Base-by-base conservation (phyloP, 768 basidiomycete genomes). In the Heimioporus sp. region DNA sequence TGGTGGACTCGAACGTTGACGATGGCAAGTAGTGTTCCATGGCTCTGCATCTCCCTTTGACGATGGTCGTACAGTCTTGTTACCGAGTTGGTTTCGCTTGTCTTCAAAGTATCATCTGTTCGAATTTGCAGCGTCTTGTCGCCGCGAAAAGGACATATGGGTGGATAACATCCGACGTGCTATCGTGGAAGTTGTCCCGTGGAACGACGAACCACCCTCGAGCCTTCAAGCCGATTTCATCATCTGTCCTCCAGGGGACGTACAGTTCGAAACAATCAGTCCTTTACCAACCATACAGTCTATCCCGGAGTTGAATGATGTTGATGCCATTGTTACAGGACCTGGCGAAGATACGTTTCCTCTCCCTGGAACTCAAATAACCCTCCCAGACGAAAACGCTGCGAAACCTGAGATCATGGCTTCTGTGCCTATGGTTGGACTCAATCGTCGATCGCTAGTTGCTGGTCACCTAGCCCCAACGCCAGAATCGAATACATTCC, bases 141-240 rank as follows among this genome's bases (percentile, higher is more conserved):
- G 73, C 61, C 78, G 75, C 34, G 96, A 98, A 71, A 95, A 92
- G 72, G 80, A 83, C 24, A 74, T 88, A n/a, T 98, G 96, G 96
- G 72, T 94, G 49, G 71, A 74, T 31, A 82, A 83, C 6, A 81
- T 97, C 44, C 75, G 72, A 49, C 75, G 80, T 40, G 77, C 86
- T 13, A 62, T 76, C 40, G 66, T 68, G 8, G 73, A 78, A 44
- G 60, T 72, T 5, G 61, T 54, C 28, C 54, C 68, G 5, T 87
- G 86, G 82, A 70, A 60, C 34, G 76, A 80, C 36, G 86, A 86
- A 56, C 85, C 87, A 13, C 75, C 77, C 8, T 77, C 86, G 10
- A 92, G 84, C 64, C 73, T 87, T 45, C 78, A 76, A 43, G 66
- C 73, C 32, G 75, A 80, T 54, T 69, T 69, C 41, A 73, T 72